Conservation (phyloP, 306 rosid genomes). For the Acmispon strigosus region DNA sequence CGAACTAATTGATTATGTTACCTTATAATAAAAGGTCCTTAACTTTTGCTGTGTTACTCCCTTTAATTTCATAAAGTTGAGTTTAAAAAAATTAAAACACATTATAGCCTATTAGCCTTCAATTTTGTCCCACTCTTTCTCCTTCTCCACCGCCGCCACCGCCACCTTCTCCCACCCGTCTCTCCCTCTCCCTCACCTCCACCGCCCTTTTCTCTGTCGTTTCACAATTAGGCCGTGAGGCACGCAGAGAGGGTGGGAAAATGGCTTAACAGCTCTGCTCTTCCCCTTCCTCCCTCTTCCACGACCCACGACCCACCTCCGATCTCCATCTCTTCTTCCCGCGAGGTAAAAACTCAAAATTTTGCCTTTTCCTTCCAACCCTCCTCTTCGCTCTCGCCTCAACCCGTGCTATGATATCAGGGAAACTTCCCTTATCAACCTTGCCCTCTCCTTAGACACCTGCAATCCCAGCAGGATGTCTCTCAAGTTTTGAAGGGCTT, state of each 20-base stretch:
- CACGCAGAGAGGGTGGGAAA: neutral
- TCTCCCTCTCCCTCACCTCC: too few species aligned
- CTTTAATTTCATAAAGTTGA: too few species aligned
- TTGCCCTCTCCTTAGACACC: slow-evolving; percentile 55
- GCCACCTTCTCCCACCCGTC: too few species aligned
- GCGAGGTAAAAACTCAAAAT: slow-evolving; percentile 15
- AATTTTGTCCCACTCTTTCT: too few species aligned
- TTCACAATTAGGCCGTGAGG: neutral
- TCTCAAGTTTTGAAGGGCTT: slow-evolving; percentile 35
- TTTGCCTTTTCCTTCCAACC: slow-evolving; percentile 20
- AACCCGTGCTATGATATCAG: slow-evolving; percentile 55
- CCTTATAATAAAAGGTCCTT: too few species aligned
- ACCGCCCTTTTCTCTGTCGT: too few species aligned
- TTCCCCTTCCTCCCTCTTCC: slow-evolving; percentile 59
- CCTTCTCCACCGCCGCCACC: too few species aligned
- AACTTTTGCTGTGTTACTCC: too few species aligned
- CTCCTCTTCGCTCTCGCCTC: slow-evolving; percentile 10
- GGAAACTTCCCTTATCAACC: slow-evolving; percentile 48
- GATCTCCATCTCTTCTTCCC: slow-evolving; percentile 19
- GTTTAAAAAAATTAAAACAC: too few species aligned
- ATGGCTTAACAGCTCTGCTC: slow-evolving; percentile 73
- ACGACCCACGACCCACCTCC: slow-evolving; percentile 35
- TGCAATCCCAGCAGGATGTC: slow-evolving; percentile 47
- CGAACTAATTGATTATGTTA: too few species aligned
- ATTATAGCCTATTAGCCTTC: too few species aligned